phyloP scores from a whole-genome alignment of 2,329 filamentous ascomycete species.

The Pseudocercospora fijiensis region DNA sequence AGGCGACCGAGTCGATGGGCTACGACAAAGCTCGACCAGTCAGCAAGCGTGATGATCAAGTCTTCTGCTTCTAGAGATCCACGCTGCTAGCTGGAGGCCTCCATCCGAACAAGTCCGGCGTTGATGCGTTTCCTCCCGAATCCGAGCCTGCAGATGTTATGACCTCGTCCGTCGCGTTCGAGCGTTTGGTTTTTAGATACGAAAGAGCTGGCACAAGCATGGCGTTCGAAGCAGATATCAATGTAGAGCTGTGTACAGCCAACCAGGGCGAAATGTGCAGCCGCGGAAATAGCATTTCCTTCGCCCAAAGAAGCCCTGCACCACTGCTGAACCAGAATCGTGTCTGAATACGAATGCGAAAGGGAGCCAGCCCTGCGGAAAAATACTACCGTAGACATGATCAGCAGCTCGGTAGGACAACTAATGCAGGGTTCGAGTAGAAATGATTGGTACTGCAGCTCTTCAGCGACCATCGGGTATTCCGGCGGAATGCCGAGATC shows the following conservation, averaged over 20 bases:
- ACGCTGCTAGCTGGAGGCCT: background rate
- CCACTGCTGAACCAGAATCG: background rate
- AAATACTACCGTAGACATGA: background rate
- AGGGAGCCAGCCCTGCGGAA: background rate
- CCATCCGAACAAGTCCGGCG: background rate
- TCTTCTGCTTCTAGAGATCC: constrained; percentile 77
- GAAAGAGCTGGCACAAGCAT: background rate
- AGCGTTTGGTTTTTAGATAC: constrained; percentile 2
- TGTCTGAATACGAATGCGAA: background rate
- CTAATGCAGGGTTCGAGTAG: background rate
- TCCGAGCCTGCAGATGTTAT: background rate
- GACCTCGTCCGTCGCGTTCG: constrained; percentile 6
- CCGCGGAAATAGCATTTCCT: background rate
- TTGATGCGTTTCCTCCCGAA: background rate
- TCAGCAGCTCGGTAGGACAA: background rate
- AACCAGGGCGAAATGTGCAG: too few relatives aligned
- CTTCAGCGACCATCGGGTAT: background rate
- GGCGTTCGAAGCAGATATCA: background rate
- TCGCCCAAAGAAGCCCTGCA: background rate
- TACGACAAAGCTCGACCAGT: constrained; percentile 91
- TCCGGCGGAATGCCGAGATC: background rate
- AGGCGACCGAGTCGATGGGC: constrained; percentile 82
- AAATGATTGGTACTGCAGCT: background rate
- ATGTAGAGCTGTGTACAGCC: background rate
- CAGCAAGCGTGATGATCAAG: constrained; percentile 96